Percentiles rank a stretch among this genome's conserved stretches.
These are phyloP conservation scores for Phytophthora fragariae DNA, from an alignment of 352 stramenopile species.

Conservation along the genomic window DNA sequence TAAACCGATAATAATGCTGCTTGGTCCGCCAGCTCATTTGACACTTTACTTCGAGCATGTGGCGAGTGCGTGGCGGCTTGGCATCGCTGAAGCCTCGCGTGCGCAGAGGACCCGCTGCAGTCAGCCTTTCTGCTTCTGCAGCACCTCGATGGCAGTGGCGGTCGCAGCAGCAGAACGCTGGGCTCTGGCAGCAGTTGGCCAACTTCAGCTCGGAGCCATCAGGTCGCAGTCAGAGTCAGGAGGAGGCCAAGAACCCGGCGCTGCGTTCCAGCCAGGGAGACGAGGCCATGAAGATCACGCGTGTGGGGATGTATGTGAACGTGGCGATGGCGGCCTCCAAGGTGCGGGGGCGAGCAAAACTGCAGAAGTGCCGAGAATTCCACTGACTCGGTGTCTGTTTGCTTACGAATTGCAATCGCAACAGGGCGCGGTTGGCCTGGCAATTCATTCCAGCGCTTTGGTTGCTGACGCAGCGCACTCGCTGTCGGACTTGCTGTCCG, in stretches of 20 bases:
- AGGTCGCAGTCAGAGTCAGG: not conserved
- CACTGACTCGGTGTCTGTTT: not conserved
- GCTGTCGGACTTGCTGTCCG: conserved; percentile 95
- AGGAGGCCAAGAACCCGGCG: not conserved
- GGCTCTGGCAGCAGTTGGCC: conserved; percentile 25
- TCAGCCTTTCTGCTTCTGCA: not conserved
- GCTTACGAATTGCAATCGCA: not conserved
- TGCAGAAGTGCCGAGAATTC: conserved; percentile 8
- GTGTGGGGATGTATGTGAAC: conserved; percentile 94
- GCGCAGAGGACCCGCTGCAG: not conserved
- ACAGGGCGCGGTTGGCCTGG: conserved; percentile 75
- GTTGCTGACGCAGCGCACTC: conserved; percentile 97
- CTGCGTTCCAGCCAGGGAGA: conserved; percentile 41
- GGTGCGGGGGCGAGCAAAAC: conserved; percentile 35
- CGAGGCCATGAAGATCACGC: conserved; percentile 91
- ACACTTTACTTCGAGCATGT: conserved; percentile 27
- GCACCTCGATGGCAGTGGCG: conserved; percentile 4
- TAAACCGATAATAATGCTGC: not conserved
- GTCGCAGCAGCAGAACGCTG: conserved; percentile 29
- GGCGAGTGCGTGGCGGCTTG: conserved; percentile 27
- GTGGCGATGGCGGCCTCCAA: conserved; percentile 92
- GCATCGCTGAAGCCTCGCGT: conserved; percentile 20
- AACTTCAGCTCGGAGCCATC: conserved; percentile 30
- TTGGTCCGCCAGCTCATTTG: conserved; percentile 17
- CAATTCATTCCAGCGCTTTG: conserved; percentile 91